phyloP scores from a whole-genome alignment of 192 early-diverging fungal species.

The Podila verticillata region DNA sequence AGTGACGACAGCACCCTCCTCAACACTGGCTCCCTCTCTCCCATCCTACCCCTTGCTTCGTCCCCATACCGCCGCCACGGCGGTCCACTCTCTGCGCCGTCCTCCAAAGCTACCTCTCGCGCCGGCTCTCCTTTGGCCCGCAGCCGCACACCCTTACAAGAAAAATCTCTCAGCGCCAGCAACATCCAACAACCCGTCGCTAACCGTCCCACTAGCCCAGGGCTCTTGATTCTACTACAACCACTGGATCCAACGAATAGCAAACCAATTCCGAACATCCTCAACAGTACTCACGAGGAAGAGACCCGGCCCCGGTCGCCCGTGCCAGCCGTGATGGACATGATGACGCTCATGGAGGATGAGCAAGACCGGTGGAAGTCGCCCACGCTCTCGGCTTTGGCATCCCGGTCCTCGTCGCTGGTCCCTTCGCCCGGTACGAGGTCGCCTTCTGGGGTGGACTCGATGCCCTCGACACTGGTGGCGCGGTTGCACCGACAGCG shows the following conservation, averaged over 20 bases:
- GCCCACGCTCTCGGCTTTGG: conserved; percentile 28
- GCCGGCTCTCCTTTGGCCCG: not conserved
- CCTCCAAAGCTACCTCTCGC: conserved; percentile 4
- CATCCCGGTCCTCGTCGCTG: conserved; percentile 1
- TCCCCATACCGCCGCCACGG: too few relatives aligned
- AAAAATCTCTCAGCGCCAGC: not conserved
- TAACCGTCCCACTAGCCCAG: too few relatives aligned
- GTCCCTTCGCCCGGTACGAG: not conserved
- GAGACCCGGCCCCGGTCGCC: not conserved
- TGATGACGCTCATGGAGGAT: not conserved
- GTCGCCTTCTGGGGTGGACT: not conserved
- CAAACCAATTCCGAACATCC: not conserved
- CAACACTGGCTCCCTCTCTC: not conserved
- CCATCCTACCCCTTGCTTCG: too few relatives aligned
- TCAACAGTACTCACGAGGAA: too few relatives aligned
- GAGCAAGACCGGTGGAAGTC: conserved; percentile 46
- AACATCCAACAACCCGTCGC: not conserved
- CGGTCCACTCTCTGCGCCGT: conserved; percentile 17
- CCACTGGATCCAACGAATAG: not conserved
- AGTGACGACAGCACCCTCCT: not conserved
- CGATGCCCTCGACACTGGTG: not conserved
- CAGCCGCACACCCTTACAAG: not conserved
- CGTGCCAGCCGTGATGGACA: not conserved
- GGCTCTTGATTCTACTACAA: too few relatives aligned
- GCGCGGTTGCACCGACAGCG: not conserved